phyloP scores from a whole-genome alignment of 768 basidiomycete species.

The Symmetrospora coprosmae region DNA sequence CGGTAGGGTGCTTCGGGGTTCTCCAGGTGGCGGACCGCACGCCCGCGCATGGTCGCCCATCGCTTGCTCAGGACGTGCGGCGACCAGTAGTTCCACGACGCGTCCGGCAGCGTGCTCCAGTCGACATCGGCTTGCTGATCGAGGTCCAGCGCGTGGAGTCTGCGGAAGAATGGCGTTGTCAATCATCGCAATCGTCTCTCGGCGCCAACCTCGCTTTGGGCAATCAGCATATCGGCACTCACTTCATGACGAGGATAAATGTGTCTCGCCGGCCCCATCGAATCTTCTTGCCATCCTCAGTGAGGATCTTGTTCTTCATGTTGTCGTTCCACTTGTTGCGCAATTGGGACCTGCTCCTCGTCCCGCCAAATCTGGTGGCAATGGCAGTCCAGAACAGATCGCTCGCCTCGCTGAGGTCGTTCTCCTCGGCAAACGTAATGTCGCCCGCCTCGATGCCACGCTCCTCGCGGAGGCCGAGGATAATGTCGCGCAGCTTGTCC shows the following conservation, averaged over 20 bases:
- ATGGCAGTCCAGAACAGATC: slow-evolving; percentile 17
- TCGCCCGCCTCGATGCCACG: background rate
- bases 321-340: slow-evolving; percentile 19
- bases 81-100: slow-evolving; percentile 18
- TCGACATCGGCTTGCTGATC: background rate
- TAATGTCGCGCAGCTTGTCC: background rate
- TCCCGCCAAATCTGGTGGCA: background rate
- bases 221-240: too few species aligned
- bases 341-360: slow-evolving; percentile 4
- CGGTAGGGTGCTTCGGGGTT: background rate
- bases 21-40: background rate
- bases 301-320: slow-evolving; percentile 16
- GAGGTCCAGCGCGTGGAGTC: background rate
- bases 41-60: background rate
- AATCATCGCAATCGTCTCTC: background rate
- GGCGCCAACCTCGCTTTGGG: too few species aligned
- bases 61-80: background rate
- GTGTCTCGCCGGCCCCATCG: slow-evolving; percentile 10
- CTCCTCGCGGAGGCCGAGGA: too few species aligned
- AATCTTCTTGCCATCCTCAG: background rate
- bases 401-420: background rate
- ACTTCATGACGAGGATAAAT: slow-evolving; percentile 18
- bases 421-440: background rate
- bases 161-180: background rate
- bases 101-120: slow-evolving; percentile 7